phyloP scores from a whole-genome alignment of 495 filamentous ascomycete genomes.

The Pyronema domesticum region DNA sequence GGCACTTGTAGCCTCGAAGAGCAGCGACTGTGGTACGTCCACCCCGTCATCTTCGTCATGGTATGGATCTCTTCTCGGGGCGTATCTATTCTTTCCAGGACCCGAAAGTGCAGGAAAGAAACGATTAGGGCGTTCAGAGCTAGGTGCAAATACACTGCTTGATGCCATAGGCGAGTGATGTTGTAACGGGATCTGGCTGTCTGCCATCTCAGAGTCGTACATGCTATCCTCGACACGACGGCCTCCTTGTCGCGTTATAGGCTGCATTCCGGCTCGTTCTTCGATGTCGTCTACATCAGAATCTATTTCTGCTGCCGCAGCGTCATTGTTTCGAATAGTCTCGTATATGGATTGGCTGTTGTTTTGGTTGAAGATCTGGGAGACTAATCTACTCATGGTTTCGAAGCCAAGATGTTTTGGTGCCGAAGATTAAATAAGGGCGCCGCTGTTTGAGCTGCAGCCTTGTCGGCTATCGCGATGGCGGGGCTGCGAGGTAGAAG shows the following conservation, averaged over 20 bases:
- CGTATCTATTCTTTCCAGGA: slow-evolving; percentile 14
- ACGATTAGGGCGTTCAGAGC: slow-evolving; percentile 9
- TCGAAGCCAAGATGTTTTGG: not conserved
- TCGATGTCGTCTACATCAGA: slow-evolving; percentile 38
- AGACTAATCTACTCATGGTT: slow-evolving; percentile 20
- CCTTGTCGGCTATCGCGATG: too few relatives aligned
- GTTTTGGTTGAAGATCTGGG: slow-evolving; percentile 23
- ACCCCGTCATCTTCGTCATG: slow-evolving; percentile 65
- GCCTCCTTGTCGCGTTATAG: not conserved
- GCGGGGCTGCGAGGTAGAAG: too few relatives aligned
- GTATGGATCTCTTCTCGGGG: slow-evolving; percentile 22
- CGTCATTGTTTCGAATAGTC: slow-evolving; percentile 21
- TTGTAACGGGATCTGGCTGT: slow-evolving; percentile 14
- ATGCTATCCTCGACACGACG: slow-evolving; percentile 36
- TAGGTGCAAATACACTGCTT: slow-evolving; percentile 14
- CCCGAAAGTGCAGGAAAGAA: slow-evolving; percentile 19
- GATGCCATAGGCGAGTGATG: slow-evolving; percentile 15
- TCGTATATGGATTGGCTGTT: slow-evolving; percentile 20
- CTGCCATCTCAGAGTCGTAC: slow-evolving; percentile 34
- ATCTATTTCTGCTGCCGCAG: slow-evolving; percentile 11
- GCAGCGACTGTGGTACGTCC: slow-evolving; percentile 75
- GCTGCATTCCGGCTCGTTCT: slow-evolving; percentile 41
- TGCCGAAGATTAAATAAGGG: too few relatives aligned
- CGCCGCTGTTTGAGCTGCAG: too few relatives aligned
- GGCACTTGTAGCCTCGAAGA: slow-evolving; percentile 48